Percentiles rank a stretch among this genome's conserved stretches.
Evolutionary conservation across 345 rosid genomes (phyloP).

Genomic region (Murraya koenigii): DNA sequence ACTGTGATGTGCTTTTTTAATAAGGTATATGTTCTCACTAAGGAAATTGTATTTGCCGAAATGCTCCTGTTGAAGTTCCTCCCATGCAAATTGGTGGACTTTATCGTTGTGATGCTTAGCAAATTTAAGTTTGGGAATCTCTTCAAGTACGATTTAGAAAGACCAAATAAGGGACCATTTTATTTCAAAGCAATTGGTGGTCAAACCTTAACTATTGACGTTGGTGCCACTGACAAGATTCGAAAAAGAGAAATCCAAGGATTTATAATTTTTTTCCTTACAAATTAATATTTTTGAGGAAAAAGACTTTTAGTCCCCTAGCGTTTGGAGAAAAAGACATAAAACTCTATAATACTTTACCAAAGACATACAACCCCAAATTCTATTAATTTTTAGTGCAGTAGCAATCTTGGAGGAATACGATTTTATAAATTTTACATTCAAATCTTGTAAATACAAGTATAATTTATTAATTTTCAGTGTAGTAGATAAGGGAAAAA

Average conservation of each 20-base stretch:
- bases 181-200: constrained; percentile 4
- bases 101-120: neutral
- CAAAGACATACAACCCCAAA: no score
- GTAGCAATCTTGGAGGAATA: no score
- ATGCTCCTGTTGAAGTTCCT: neutral
- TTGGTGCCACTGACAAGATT: constrained; percentile 18
- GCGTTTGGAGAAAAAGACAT: no score
- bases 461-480: no score
- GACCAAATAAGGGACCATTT: constrained; percentile 13
- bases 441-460: no score
- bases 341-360: no score
- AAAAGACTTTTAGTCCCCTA: no score
- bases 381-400: no score
- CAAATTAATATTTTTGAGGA: neutral
- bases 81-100: constrained; percentile 5
- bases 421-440: no score
- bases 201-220: constrained; percentile 23
- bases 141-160: neutral
- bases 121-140: neutral
- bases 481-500: no score
- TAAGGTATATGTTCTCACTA: constrained; percentile 1
- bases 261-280: neutral
- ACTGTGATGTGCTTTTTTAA: no score
- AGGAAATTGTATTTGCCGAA: neutral
- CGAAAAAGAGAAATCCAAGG: constrained; percentile 6